phyloP scores from a whole-genome alignment of 371 early-diverging fungal genomes.

The Batrachochytrium dendrobatidis region DNA sequence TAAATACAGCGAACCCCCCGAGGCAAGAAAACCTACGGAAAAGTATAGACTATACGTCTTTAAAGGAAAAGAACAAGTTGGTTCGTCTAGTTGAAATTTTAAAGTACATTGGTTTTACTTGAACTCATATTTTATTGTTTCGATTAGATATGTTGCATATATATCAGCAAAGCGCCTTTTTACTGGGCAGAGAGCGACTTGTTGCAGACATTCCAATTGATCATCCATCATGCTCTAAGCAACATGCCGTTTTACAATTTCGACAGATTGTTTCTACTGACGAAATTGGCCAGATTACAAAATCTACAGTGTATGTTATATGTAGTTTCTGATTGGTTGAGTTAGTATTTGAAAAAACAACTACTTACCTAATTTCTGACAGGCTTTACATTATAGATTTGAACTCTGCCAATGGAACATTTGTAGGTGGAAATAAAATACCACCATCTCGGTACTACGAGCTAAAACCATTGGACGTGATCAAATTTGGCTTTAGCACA shows the following conservation, averaged over 20 bases:
- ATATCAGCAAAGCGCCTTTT: slow-evolving; percentile 77
- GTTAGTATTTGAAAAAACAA: slow-evolving; percentile 3
- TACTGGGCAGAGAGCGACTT: slow-evolving; percentile 82
- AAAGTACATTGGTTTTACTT: not conserved
- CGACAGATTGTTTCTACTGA: slow-evolving; percentile 45
- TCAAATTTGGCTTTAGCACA: slow-evolving; percentile 83
- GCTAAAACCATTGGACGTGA: slow-evolving; percentile 66
- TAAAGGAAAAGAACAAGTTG: slow-evolving; percentile 80
- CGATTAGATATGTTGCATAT: slow-evolving; percentile 77
- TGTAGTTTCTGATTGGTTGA: not conserved
- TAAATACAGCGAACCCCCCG: slow-evolving; percentile 64
- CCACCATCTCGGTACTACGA: slow-evolving; percentile 76
- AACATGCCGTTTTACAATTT: slow-evolving; percentile 89
- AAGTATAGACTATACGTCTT: slow-evolving; percentile 86
- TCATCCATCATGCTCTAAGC: slow-evolving; percentile 75
- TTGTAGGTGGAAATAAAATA: slow-evolving; percentile 69
- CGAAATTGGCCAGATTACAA: slow-evolving; percentile 11
- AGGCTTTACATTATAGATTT: slow-evolving; percentile 91
- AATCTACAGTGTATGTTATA: slow-evolving; percentile 20
- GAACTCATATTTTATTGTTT: not conserved
- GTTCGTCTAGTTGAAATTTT: slow-evolving; percentile 41
- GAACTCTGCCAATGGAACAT: slow-evolving; percentile 85
- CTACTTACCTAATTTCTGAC: too few species aligned
- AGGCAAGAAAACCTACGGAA: slow-evolving; percentile 68
- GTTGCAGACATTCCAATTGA: slow-evolving; percentile 86